A percentile compares a stretch with the other conserved stretches of the same genome.
phyloP scores from a whole-genome alignment of 495 filamentous ascomycete species.

The Parathielavia hyrcaniae region DNA sequence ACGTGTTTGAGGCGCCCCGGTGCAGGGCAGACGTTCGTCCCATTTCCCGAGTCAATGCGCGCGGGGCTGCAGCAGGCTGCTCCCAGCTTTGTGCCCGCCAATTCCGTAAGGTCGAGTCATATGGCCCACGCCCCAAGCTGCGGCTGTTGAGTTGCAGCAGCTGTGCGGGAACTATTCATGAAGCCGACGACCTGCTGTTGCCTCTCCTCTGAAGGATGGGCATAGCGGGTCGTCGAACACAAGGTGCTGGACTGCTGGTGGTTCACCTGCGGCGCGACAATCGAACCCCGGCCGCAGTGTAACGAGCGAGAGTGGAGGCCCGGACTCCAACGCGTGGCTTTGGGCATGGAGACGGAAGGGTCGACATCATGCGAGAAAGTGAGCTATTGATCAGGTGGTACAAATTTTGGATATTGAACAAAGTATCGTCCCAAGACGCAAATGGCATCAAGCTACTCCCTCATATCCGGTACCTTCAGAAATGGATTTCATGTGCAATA shows the following conservation, averaged over 20 bases:
- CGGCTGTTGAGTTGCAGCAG: not conserved
- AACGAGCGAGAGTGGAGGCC: not conserved
- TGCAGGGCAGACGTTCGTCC: constrained; percentile 11
- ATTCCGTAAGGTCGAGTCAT: too few species aligned
- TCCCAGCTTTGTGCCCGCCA: too few species aligned
- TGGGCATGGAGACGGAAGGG: not conserved
- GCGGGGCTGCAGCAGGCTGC: not conserved
- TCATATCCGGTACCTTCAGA: too few species aligned
- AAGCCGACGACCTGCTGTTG: too few species aligned
- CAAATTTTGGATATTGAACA: constrained; percentile 3
- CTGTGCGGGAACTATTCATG: too few species aligned
- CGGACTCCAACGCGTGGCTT: not conserved
- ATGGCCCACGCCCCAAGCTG: constrained; percentile 3
- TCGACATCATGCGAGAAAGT: constrained; percentile 2
- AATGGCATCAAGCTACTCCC: too few species aligned
- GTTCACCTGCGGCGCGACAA: too few species aligned
- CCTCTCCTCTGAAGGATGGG: too few species aligned
- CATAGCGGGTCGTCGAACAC: too few species aligned
- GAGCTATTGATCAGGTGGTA: constrained; percentile 1
- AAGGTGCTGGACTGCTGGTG: too few species aligned
- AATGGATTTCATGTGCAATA: not conserved
- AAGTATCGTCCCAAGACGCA: not conserved
- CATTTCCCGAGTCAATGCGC: constrained; percentile 11
- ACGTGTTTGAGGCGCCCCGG: constrained; percentile 1
- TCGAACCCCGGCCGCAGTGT: too few species aligned